Conservation (phyloP, 1,284 basidiomycete genomes). For the Inonotus obliquus region DNA sequence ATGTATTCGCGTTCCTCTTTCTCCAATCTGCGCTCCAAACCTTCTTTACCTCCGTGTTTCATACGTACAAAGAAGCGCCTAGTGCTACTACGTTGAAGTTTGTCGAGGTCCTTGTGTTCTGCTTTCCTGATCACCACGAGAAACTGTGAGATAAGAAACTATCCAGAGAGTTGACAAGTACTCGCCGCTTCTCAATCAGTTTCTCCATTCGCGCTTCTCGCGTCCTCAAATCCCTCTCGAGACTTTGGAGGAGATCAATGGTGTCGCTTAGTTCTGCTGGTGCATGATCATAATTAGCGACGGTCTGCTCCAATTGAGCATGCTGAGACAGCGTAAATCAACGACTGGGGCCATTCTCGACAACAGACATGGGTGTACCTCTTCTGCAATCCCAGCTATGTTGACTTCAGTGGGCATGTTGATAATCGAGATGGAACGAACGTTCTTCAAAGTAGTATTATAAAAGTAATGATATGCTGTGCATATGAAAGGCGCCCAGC, state of each 20-base stretch:
- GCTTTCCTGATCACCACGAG: conserved; percentile 6
- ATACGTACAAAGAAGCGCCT: conserved; percentile 12
- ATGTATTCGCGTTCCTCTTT: conserved; percentile 19
- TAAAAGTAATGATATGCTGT: no score
- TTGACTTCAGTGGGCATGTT: no score
- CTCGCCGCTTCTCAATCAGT: conserved; percentile 14
- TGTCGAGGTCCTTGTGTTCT: conserved; percentile 17
- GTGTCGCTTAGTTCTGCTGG: conserved; percentile 13
- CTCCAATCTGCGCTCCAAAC: conserved; percentile 12
- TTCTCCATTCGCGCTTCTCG: conserved; percentile 6
- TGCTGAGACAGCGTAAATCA: conserved; percentile 5
- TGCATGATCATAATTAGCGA: conserved; percentile 12
- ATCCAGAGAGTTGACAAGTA: not conserved
- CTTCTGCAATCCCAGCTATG: no score
- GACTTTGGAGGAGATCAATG: not conserved
- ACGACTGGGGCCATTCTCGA: no score
- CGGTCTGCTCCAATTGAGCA: conserved; percentile 3
- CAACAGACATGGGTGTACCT: no score
- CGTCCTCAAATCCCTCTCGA: conserved; percentile 7
- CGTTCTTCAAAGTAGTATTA: no score
- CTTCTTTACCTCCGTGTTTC: conserved; percentile 15
- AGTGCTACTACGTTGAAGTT: conserved; percentile 14
- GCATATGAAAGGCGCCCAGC: no score
- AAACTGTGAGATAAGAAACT: not conserved
- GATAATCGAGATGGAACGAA: no score